Percentiles rank a stretch among this genome's conserved stretches.
Evolutionary conservation across 352 stramenopile genomes (phyloP).

Genomic region (Globisporangium paroecandrum): DNA sequence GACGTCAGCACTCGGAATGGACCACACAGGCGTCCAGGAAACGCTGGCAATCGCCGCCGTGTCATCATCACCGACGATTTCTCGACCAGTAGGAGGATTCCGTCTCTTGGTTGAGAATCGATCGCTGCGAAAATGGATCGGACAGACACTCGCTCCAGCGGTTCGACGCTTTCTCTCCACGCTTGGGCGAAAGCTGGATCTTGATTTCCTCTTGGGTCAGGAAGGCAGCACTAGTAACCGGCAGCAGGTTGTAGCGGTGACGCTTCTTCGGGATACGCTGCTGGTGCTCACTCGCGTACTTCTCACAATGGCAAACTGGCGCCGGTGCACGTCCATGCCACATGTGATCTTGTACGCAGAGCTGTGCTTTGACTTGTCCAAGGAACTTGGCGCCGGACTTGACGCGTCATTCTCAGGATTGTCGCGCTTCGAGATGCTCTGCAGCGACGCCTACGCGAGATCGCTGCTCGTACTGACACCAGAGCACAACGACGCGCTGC

Average conservation of each 20-base stretch:
- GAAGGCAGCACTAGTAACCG: not conserved
- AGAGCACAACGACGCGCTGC: constrained; percentile 37
- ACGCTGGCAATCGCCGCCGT: not conserved
- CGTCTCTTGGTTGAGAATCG: constrained; percentile 14
- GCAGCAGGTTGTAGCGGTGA: constrained; percentile 10
- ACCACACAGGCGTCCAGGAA: constrained; percentile 3
- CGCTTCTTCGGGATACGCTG: constrained; percentile 36
- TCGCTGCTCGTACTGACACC: constrained; percentile 32
- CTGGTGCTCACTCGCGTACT: constrained; percentile 43
- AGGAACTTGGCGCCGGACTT: constrained; percentile 19
- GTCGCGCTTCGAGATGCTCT: constrained; percentile 43
- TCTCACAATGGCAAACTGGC: constrained; percentile 35
- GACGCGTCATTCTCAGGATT: constrained; percentile 8
- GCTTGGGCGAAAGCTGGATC: not conserved
- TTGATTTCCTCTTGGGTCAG: not conserved
- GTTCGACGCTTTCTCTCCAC: constrained; percentile 11
- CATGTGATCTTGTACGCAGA: constrained; percentile 38
- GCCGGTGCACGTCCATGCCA: constrained; percentile 41
- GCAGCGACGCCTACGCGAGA: constrained; percentile 35
- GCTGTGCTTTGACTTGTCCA: constrained; percentile 41
- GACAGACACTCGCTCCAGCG: constrained; percentile 15
- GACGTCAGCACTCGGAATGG: constrained; percentile 7
- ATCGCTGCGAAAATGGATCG: constrained; percentile 15
- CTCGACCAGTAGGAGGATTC: not conserved
- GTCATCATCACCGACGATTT: not conserved